A percentile compares a stretch with the other conserved stretches of the same genome.
These are phyloP conservation scores for Aspergillus piperis DNA, from an alignment of 2,329 filamentous ascomycete genomes.

Conservation along the genomic window DNA sequence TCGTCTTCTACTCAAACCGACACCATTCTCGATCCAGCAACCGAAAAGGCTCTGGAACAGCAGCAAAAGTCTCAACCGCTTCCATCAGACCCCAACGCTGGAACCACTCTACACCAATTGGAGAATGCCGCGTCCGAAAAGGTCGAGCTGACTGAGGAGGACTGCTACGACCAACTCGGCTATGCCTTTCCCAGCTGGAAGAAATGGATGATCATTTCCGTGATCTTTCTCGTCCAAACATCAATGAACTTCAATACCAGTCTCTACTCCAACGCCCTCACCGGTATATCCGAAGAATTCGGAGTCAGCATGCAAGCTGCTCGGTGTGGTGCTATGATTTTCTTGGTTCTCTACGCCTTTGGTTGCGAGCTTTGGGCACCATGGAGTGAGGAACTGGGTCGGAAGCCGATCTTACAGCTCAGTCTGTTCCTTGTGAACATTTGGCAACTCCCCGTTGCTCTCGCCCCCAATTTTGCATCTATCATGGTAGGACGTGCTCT, in stretches of 20 bases:
- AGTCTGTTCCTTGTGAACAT: conserved; percentile 76
- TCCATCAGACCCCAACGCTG: conserved; percentile 14
- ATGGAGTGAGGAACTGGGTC: conserved; percentile 80
- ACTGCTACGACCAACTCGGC: conserved; percentile 67
- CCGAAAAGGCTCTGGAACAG: conserved; percentile 23
- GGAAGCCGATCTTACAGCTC: conserved; percentile 72
- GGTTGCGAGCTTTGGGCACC: conserved; percentile 88
- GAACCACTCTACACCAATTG: conserved; percentile 26
- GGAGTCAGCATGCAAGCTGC: conserved; percentile 67
- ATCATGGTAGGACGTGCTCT: conserved; percentile 70
- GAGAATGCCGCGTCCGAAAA: conserved; percentile 31
- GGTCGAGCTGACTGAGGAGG: conserved; percentile 51
- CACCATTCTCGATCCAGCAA: conserved; percentile 20
- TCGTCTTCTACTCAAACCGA: conserved; percentile 37
- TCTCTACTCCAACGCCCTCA: conserved; percentile 69
- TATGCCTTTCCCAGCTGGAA: conserved; percentile 62
- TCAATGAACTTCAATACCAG: conserved; percentile 81
- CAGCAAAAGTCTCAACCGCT: conserved; percentile 20
- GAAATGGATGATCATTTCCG: conserved; percentile 72
- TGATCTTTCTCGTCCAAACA: conserved; percentile 72
- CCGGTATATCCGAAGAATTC: conserved; percentile 68
- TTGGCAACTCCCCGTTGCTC: conserved; percentile 70
- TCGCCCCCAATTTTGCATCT: conserved; percentile 71
- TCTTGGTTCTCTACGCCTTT: conserved; percentile 78
- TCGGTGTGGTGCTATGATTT: conserved; percentile 73